Conservation (phyloP, 331 rosid genomes). For the Prunus yedoensis region DNA sequence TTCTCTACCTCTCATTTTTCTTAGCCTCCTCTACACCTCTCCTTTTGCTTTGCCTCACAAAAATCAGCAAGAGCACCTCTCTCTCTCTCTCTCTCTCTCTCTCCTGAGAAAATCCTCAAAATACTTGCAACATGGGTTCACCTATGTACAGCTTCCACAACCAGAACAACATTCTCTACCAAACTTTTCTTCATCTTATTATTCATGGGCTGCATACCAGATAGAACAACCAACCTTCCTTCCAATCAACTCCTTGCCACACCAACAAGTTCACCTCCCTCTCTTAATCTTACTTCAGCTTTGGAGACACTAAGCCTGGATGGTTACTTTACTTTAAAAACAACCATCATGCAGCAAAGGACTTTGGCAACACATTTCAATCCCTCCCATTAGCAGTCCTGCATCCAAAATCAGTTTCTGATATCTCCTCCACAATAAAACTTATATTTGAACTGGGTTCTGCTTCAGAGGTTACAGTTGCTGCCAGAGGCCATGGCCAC, state of each 20-base stretch:
- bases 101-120: conserved; percentile 8
- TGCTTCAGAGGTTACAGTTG: too few relatives aligned
- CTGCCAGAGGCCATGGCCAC: too few relatives aligned
- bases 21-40: conserved; percentile 39
- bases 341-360: conserved; percentile 64
- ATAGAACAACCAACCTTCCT: conserved; percentile 58
- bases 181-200: conserved; percentile 32
- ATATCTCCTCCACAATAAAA: conserved; percentile 62
- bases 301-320: conserved; percentile 62
- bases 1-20: conserved; percentile 32
- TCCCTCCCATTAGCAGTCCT: conserved; percentile 78
- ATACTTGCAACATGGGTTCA: conserved; percentile 40
- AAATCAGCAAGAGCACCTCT: conserved; percentile 7
- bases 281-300: conserved; percentile 33
- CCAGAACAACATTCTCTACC: conserved; percentile 33
- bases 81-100: background rate
- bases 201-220: conserved; percentile 45
- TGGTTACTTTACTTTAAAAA: conserved; percentile 64
- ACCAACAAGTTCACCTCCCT: conserved; percentile 27
- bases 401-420: conserved; percentile 64
- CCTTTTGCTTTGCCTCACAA: conserved; percentile 35
- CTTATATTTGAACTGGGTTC: too few relatives aligned
- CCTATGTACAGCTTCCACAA: conserved; percentile 37
- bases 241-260: conserved; percentile 38
- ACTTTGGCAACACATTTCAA: conserved; percentile 76